These are phyloP conservation scores for Lodderomyces metapsilosis DNA, from an alignment of 1,139 yeast genomes.

Conservation along the genomic window DNA sequence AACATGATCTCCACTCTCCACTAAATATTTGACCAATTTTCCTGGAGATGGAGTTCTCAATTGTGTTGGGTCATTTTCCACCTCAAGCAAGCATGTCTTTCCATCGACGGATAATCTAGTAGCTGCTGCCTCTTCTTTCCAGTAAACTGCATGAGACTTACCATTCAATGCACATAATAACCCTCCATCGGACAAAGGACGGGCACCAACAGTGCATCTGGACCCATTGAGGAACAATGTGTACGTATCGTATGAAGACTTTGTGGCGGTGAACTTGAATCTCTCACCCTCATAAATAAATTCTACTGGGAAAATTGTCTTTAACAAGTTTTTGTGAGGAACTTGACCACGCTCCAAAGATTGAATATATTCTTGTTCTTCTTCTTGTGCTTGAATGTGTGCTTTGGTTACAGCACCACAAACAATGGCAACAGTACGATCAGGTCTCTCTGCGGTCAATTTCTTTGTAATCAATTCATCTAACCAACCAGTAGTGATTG, in stretches of 20 bases:
- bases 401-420: conserved; percentile 98
- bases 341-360: conserved; percentile 95
- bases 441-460: conserved; percentile 96
- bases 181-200: conserved; percentile 91
- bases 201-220: conserved; percentile 81
- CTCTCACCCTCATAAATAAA: conserved; percentile 92
- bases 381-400: conserved; percentile 73
- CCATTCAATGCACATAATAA: conserved; percentile 85
- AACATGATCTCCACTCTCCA: conserved; percentile 94
- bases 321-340: conserved; percentile 74
- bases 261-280: conserved; percentile 93
- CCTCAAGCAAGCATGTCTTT: conserved; percentile 89
- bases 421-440: conserved; percentile 81
- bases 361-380: conserved; percentile 63
- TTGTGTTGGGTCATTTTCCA: conserved; percentile 97
- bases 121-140: conserved; percentile 97
- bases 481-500: conserved; percentile 98
- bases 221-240: conserved; percentile 93
- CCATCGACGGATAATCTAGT: conserved; percentile 95
- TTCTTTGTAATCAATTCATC: conserved; percentile 92
- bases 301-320: conserved; percentile 88
- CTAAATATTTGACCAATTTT: conserved; percentile 87
- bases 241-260: conserved; percentile 80
- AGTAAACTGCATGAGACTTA: conserved; percentile 89
- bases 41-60: conserved; percentile 99